Percentiles rank a stretch among this genome's conserved stretches.
Evolutionary conservation across 345 rosid genomes (phyloP).

Genomic region (Salix udensis): DNA sequence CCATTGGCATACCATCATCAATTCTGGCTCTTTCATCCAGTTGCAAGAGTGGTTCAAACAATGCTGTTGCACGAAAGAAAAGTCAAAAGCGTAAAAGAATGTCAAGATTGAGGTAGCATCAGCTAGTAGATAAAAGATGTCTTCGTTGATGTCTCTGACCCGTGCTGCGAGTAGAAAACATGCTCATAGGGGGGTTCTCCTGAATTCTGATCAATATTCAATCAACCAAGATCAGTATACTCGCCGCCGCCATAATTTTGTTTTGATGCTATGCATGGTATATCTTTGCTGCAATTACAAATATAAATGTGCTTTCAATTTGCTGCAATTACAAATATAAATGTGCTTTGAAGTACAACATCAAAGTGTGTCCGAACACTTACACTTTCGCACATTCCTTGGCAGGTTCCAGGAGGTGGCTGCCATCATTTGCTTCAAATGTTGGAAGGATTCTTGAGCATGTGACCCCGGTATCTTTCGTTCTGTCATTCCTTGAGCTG

Average conservation of each 20-base stretch:
- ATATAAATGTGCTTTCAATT: not conserved
- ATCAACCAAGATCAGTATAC: not conserved
- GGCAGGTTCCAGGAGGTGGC: not conserved
- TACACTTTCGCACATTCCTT: not conserved
- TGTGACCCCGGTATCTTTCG: not conserved
- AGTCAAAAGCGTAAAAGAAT: conserved; percentile 46
- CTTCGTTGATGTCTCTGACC: not conserved
- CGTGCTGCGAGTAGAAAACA: not conserved
- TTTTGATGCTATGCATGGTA: not conserved
- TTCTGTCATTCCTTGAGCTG: not conserved
- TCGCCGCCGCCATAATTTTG: not conserved
- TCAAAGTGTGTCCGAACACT: not conserved
- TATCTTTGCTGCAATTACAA: not conserved
- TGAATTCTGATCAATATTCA: not conserved
- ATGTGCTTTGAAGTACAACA: not conserved
- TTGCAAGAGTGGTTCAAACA: conserved; percentile 25
- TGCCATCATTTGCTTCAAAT: not conserved
- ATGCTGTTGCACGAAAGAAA: conserved; percentile 22
- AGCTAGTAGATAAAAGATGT: not conserved
- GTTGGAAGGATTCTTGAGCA: not conserved
- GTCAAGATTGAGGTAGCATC: conserved; percentile 35
- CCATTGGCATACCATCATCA: conserved; percentile 67
- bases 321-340: not conserved
- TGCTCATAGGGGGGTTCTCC: not conserved
- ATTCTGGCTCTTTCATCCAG: conserved; percentile 32